Base-by-base conservation (phyloP, 495 filamentous ascomycete genomes). In the Darksidea phi region DNA sequence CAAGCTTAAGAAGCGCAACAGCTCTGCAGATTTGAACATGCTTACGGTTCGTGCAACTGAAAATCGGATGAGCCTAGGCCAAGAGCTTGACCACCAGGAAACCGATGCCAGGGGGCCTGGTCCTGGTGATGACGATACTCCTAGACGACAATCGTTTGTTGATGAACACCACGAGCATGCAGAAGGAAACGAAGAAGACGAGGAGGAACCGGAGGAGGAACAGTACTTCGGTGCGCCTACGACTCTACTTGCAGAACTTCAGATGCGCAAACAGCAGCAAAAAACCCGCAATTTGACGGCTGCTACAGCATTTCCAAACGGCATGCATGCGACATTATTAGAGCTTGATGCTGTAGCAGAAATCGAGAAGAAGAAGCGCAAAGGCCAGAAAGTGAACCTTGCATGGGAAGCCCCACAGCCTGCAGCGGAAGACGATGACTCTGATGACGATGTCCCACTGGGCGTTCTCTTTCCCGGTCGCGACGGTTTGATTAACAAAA, bases 301-400 rank as follows among this genome's bases (percentile, higher is more conserved):
- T 5, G 77, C 84, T 24, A 83, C 79, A 34, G 79, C 82, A 0
- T 87, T 82, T 63, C 86, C 88, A 10, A 83, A 86, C 42, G 91
- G 91, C 5, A 83, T 95, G 76, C 88, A 89, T 43, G 86, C 87
- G n/a, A 97, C 95, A 0, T 79, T 98, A 1, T 80, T 98, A 1
- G 83, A 98, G 70, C 79, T 97, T 46, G 93, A 98, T 65, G 88
- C 90, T 4, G 91, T 96, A 24, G 90, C 89, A 41, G 88, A 97
- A 75, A 81, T 92, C 50, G 86, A 95, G 69, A 88, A 86, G 68
- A 84, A 88, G 47, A 76, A 86, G 28, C 81, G 94, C 46, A 81
- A 86, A 56, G 79, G 83, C 47, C 87, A 88, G 69, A 86, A 84
- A 43, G 84, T 95, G 1, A 86, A 88, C 55, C 80, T 98, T 11